Evolutionary conservation across 2,329 filamentous ascomycete species (phyloP).

Genomic region (Stagonosporopsis rhizophila): DNA sequence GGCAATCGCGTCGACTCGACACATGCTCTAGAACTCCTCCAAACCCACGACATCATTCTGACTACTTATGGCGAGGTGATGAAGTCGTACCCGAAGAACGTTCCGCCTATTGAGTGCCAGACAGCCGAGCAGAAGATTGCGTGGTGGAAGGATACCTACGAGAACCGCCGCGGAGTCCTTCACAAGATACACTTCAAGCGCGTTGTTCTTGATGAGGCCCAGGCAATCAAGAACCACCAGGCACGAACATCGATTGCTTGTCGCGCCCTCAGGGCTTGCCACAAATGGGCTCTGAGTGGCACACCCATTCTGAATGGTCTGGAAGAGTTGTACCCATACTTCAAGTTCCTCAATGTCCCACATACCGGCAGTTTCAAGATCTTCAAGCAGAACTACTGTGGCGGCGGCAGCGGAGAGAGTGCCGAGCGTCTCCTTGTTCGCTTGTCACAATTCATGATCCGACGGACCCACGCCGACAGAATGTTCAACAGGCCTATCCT

Average conservation of each 20-base stretch:
- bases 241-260: conserved; percentile 55
- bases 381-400: conserved; percentile 55
- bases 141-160: conserved; percentile 47
- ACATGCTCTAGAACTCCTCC: conserved; percentile 17
- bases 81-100: conserved; percentile 52
- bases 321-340: conserved; percentile 48
- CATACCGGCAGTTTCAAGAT: conserved; percentile 51
- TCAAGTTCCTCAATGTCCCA: conserved; percentile 54
- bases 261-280: conserved; percentile 48
- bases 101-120: conserved; percentile 46
- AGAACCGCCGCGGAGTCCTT: conserved; percentile 41
- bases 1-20: conserved; percentile 37
- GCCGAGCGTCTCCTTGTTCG: conserved; percentile 47
- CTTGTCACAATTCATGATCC: conserved; percentile 59
- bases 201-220: conserved; percentile 65
- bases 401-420: conserved; percentile 37
- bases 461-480: conserved; percentile 61
- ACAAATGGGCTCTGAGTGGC: conserved; percentile 55
- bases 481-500: conserved; percentile 63
- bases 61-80: conserved; percentile 55
- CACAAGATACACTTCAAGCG: conserved; percentile 53
- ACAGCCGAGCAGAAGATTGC: conserved; percentile 50
- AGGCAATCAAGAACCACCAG: conserved; percentile 61
- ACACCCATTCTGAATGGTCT: conserved; percentile 51
- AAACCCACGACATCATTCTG: conserved; percentile 44